Evolutionary conservation across 768 basidiomycete species (phyloP).

Genomic region (Suillus fuscotomentosus): DNA sequence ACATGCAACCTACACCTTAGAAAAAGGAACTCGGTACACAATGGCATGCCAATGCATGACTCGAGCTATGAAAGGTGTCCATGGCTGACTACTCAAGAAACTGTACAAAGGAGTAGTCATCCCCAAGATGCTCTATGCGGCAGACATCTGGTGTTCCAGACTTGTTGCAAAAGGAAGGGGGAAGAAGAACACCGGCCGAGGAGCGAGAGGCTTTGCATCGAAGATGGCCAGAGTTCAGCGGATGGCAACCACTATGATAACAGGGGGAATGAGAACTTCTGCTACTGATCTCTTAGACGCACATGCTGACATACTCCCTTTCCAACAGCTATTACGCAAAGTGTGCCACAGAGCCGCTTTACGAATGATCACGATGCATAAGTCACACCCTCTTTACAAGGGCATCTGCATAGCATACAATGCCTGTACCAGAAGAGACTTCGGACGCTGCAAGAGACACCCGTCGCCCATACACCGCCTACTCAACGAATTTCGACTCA

Average conservation of each 20-base stretch:
- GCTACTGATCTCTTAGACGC: slow-evolving; percentile 17
- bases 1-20: not conserved
- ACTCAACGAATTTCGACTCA: slow-evolving; percentile 11
- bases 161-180: not conserved
- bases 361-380: slow-evolving; percentile 14
- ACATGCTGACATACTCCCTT: slow-evolving; percentile 19
- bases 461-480: slow-evolving; percentile 20
- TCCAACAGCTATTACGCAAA: slow-evolving; percentile 8
- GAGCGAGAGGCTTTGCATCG: not conserved
- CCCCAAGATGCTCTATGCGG: slow-evolving; percentile 11
- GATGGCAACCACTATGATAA: slow-evolving; percentile 10
- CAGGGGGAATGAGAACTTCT: slow-evolving; percentile 13
- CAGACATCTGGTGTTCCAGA: slow-evolving; percentile 11
- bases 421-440: slow-evolving; percentile 3
- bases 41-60: slow-evolving; percentile 4
- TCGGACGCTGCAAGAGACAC: slow-evolving; percentile 14
- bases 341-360: not conserved
- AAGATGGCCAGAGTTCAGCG: slow-evolving; percentile 2
- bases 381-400: slow-evolving; percentile 13
- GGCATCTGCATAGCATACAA: slow-evolving; percentile 17
- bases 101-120: slow-evolving; percentile 5
- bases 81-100: not conserved
- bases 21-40: not conserved
- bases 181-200: not conserved
- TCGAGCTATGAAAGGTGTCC: not conserved